These are phyloP conservation scores for Boechera stricta DNA, from an alignment of 345 rosid genomes.

Conservation along the genomic window DNA sequence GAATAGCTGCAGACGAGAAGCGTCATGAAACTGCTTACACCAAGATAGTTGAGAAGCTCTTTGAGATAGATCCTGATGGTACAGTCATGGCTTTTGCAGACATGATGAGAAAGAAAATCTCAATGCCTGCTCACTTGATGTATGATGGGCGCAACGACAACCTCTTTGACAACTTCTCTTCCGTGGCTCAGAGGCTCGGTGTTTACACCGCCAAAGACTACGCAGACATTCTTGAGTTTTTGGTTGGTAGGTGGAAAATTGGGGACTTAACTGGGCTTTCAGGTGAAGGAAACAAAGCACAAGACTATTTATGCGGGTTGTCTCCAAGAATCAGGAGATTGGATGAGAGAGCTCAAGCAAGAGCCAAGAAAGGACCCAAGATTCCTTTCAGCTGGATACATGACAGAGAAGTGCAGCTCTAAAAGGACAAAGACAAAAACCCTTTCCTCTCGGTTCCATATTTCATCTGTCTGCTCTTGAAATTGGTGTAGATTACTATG, in stretches of 20 bases:
- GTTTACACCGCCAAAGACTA: slow-evolving; percentile 91
- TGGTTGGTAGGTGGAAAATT: slow-evolving; percentile 86
- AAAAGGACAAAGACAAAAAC: slow-evolving; percentile 21
- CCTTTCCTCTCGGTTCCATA: slow-evolving; percentile 10
- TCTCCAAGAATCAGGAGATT: slow-evolving; percentile 75
- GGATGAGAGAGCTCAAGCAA: slow-evolving; percentile 84
- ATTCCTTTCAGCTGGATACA: slow-evolving; percentile 88
- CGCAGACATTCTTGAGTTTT: slow-evolving; percentile 82
- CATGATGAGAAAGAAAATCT: slow-evolving; percentile 95
- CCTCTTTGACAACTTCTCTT: slow-evolving; percentile 78
- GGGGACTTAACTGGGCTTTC: slow-evolving; percentile 69
- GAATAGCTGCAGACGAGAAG: slow-evolving; percentile 88
- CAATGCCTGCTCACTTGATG: slow-evolving; percentile 98
- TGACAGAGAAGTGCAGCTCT: slow-evolving; percentile 73
- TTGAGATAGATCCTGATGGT: slow-evolving; percentile 87
- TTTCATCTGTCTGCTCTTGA: slow-evolving; percentile 31
- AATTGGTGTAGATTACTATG: slow-evolving; percentile 58
- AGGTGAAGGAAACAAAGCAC: slow-evolving; percentile 81
- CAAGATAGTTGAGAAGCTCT: slow-evolving; percentile 83
- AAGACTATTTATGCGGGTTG: slow-evolving; percentile 77
- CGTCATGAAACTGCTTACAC: slow-evolving; percentile 96
- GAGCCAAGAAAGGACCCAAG: slow-evolving; percentile 62
- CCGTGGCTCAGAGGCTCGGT: slow-evolving; percentile 87
- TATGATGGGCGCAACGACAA: slow-evolving; percentile 73
- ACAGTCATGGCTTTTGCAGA: slow-evolving; percentile 76